Evolutionary conservation across 331 rosid genomes (phyloP), one percentile per base, ranked within the genome.

Genomic region (Acacia pycnantha): DNA sequence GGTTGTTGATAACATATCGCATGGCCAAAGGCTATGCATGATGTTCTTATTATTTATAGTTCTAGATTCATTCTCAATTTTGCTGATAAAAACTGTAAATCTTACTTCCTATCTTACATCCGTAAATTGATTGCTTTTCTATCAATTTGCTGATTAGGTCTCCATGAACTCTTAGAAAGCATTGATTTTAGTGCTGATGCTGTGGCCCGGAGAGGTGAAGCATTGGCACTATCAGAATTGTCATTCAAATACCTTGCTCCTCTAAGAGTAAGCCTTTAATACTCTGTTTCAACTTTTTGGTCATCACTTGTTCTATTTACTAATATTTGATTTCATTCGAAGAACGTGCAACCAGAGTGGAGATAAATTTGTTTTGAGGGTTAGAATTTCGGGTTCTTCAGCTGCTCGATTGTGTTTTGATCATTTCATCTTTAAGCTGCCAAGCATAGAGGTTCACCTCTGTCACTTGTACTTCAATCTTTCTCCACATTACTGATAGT

Each of bases 241-340:
- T 90, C 94, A 16, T 70, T 96, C 81, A 94, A 92, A 87, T 92
- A 88, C 90, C 87, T 96, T 81, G 94, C 97, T 35, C 97, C 98
- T 56, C 87, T 96, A 50, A 91, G 86, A 89, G 99, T 93, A 89
- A 78, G 95, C 62, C 76, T 81, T 43, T 29, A 76, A 80, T 40
- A 58, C 33, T 44, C 24, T 59, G 8, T 6, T 43, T 51, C 18
- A 15, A 58, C 51, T 27, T 53, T 62, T 78, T 3, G 14, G 73
- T 50, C 74, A 65, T 50, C 56, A 65, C 70, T 73, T 50, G 27
- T 46, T 79, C 44, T 82, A 51, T 70, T 74, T 77, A 22, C 79
- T 77, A 21, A 47, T 79, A 69, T 56, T 53, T 75, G 48, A 58
- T 79, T 74, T 81, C 75, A 75, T 79, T 77, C 51, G 73, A 64